Conservation (phyloP, 2,329 filamentous ascomycete species). For the Dactylellina leptospora region DNA sequence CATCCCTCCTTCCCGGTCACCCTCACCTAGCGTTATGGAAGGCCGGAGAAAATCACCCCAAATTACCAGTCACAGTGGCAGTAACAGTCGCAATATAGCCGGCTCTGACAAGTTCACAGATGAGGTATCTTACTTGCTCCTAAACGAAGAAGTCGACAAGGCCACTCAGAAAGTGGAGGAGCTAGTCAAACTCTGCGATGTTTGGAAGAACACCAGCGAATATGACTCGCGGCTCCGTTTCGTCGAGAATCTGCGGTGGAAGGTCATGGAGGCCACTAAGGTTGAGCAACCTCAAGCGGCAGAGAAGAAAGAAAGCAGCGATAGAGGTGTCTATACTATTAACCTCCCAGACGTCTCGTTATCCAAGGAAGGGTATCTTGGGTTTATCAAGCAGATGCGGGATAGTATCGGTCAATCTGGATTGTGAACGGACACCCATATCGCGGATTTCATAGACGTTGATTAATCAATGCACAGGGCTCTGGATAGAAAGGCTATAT, state of each 20-base stretch:
- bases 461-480: neutral
- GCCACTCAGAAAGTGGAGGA: slow-evolving; percentile 79
- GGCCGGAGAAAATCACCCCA: slow-evolving; percentile 52
- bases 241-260: slow-evolving; percentile 79
- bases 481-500: neutral
- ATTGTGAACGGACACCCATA: no score
- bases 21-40: slow-evolving; percentile 54
- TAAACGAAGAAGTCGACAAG: slow-evolving; percentile 72
- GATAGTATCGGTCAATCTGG: slow-evolving; percentile 57
- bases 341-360: slow-evolving; percentile 60
- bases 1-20: slow-evolving; percentile 43
- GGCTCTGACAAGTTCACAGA: slow-evolving; percentile 55
- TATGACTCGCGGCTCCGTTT: slow-evolving; percentile 84
- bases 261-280: slow-evolving; percentile 76
- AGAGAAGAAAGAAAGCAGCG: slow-evolving; percentile 56
- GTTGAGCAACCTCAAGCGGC: slow-evolving; percentile 64
- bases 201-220: slow-evolving; percentile 96
- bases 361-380: slow-evolving; percentile 62
- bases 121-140: slow-evolving; percentile 56
- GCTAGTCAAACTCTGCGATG: slow-evolving; percentile 75
- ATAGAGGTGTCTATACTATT: slow-evolving; percentile 58
- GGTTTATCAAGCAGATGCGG: slow-evolving; percentile 70
- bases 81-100: slow-evolving; percentile 6
- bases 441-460: no score
- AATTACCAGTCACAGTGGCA: slow-evolving; percentile 5